phyloP scores from a whole-genome alignment of 768 basidiomycete species.

The Boletus huronensis region DNA sequence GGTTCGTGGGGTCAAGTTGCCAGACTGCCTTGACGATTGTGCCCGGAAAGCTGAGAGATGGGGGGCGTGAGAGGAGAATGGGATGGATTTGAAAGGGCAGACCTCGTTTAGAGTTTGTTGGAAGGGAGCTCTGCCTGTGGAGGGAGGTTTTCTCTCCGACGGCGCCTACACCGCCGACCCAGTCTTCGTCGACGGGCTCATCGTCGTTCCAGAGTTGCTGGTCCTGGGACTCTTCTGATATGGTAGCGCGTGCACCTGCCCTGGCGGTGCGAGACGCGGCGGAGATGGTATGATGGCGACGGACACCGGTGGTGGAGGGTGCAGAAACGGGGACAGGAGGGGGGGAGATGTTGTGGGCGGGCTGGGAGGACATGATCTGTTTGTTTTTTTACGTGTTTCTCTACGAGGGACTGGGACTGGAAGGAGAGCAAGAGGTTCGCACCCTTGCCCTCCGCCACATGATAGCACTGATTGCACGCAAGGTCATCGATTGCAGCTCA shows the following conservation, averaged over 20 bases:
- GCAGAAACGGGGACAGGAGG: constrained; percentile 39
- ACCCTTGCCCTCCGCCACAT: constrained; percentile 26
- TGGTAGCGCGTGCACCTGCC: constrained; percentile 55
- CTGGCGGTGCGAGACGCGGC: constrained; percentile 65
- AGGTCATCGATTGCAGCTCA: constrained; percentile 1
- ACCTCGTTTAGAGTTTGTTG: constrained; percentile 79
- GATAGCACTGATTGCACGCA: constrained; percentile 5
- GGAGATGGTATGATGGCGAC: constrained; percentile 82
- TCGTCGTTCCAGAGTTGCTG: constrained; percentile 67
- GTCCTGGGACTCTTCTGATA: constrained; percentile 64
- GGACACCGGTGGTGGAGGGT: constrained; percentile 47
- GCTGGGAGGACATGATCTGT: constrained; percentile 35
- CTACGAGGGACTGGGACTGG: not conserved
- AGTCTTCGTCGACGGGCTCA: constrained; percentile 74
- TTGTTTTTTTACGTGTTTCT: constrained; percentile 6
- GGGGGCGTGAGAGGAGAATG: constrained; percentile 1
- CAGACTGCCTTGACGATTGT: constrained; percentile 48
- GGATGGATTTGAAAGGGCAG: constrained; percentile 16
- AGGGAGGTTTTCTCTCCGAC: constrained; percentile 80
- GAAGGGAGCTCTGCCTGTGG: constrained; percentile 78
- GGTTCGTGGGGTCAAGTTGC: constrained; percentile 64
- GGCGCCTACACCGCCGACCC: constrained; percentile 78
- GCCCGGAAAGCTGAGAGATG: constrained; percentile 47
- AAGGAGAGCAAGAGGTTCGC: constrained; percentile 8
- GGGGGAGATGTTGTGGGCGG: constrained; percentile 38